Conservation (phyloP, 306 rosid species). For the Ormosia semicastrata region DNA sequence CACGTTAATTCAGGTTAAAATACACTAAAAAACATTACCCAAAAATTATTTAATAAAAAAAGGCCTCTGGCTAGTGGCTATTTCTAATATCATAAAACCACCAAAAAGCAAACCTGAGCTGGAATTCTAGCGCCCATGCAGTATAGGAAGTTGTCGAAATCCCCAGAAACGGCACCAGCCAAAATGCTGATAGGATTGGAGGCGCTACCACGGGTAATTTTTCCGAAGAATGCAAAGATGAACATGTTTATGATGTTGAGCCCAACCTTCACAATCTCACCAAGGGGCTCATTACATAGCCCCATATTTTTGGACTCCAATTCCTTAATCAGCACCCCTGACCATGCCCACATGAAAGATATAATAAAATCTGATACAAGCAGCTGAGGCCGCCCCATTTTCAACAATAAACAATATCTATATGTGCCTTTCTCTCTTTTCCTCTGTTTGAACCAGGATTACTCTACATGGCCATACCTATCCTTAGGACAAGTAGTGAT, state of each 20-base stretch:
- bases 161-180: constrained; percentile 51
- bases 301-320: constrained; percentile 37
- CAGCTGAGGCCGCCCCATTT: constrained; percentile 42
- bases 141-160: constrained; percentile 48
- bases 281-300: constrained; percentile 26
- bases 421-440: not conserved
- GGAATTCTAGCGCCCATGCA: constrained; percentile 62
- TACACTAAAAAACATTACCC: not conserved
- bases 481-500: not conserved
- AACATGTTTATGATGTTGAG: constrained; percentile 48
- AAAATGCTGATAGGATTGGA: constrained; percentile 61
- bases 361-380: constrained; percentile 49
- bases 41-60: not conserved
- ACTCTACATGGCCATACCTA: not conserved
- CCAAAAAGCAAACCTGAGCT: constrained; percentile 48
- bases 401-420: not conserved
- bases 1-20: not conserved
- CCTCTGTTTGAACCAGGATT: too few species aligned
- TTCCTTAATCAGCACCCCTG: constrained; percentile 48
- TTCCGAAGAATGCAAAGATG: constrained; percentile 52
- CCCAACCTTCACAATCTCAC: constrained; percentile 37
- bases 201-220: constrained; percentile 48
- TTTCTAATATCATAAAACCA: not conserved
- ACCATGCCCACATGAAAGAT: constrained; percentile 67
- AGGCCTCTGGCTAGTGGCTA: not conserved